Conservation (phyloP, 1,139 yeast species). For the Hemisphaericaspora xylofermentans region DNA sequence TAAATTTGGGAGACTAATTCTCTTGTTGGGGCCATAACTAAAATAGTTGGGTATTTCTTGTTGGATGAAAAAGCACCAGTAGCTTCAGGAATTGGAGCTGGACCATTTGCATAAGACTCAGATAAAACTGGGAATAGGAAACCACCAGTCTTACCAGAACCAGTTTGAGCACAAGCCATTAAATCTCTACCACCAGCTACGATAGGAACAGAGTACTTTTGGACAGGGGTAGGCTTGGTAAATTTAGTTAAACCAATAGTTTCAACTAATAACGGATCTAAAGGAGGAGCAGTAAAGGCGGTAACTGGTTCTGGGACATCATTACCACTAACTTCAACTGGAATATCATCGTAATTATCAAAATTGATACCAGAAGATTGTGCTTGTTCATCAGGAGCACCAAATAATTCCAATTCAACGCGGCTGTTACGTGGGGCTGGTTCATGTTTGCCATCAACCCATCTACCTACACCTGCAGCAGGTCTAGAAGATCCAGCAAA, state of each 20-base stretch:
- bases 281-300: slow-evolving; percentile 87
- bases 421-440: slow-evolving; percentile 75
- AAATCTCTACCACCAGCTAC: slow-evolving; percentile 94
- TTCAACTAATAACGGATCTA: slow-evolving; percentile 82
- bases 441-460: slow-evolving; percentile 85
- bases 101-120: slow-evolving; percentile 87
- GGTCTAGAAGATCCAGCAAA: slow-evolving; percentile 29
- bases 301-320: slow-evolving; percentile 92
- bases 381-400: slow-evolving; percentile 76
- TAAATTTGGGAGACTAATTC: slow-evolving; percentile 95
- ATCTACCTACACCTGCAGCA: slow-evolving; percentile 62
- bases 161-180: slow-evolving; percentile 99
- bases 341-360: slow-evolving; percentile 97
- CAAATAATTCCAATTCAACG: slow-evolving; percentile 80
- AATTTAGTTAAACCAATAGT: slow-evolving; percentile 88
- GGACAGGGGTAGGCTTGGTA: slow-evolving; percentile 97
- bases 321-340: slow-evolving; percentile 96
- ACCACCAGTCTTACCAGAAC: slow-evolving; percentile 99
- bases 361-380: slow-evolving; percentile 97
- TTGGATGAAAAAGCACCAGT: slow-evolving; percentile 60
- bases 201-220: slow-evolving; percentile 96
- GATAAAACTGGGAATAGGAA: slow-evolving; percentile 97
- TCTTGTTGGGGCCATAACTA: slow-evolving; percentile 97
- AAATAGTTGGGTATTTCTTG: slow-evolving; percentile 91
- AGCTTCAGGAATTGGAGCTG: slow-evolving; percentile 61